Evolutionary conservation across 768 basidiomycete species (phyloP), one percentile per base, ranked within the genome.

Genomic region (Agrocybe pediades): DNA sequence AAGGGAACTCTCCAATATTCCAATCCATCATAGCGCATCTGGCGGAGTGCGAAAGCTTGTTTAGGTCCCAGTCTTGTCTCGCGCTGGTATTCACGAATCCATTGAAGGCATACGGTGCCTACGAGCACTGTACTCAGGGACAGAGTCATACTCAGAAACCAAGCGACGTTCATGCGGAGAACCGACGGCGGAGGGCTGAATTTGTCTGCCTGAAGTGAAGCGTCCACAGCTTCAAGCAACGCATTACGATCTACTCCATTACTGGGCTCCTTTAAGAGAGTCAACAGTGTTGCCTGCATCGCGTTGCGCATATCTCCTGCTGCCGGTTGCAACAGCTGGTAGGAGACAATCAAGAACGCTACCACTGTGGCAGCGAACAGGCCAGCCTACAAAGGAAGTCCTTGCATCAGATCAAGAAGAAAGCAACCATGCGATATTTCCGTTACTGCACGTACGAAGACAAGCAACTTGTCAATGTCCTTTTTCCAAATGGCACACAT

Each of bases 281-380:
- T 57, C 58, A 9, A 65, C 65, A n/a, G 55, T 56, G 7, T 67
- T 64, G 23, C 53, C 48, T 1, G 70, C 61, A 46, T 76, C 61
- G 39, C 39, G n/a, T 50, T 25, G 1, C 42, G 49, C 6, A 50
- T 23, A 4, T 50, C 49, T 8, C 19, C 39, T 9, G 39, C 39
- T 1, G 16, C 42, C 41, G 62, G 65, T n/a, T 65, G 50, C 9
- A 77, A 64, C 25, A 61, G 55, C 27, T 66, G 60, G 51, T 74
- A 70, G 15, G 68, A 71, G 46, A 73, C 68, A 16, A 74, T 64
- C 6, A 72, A 66, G 49, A 77, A 77, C 1, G 74, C 65, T 2
- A 70, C 71, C 13, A 74, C 63, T 1, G 68, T 70, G 3, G 73
- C 68, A 20, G 74, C 74, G 58, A 77, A 77, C 9, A 77, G 63